Conservation (phyloP, 371 early-diverging fungal species). For the Apophysomyces trapeziformis region DNA sequence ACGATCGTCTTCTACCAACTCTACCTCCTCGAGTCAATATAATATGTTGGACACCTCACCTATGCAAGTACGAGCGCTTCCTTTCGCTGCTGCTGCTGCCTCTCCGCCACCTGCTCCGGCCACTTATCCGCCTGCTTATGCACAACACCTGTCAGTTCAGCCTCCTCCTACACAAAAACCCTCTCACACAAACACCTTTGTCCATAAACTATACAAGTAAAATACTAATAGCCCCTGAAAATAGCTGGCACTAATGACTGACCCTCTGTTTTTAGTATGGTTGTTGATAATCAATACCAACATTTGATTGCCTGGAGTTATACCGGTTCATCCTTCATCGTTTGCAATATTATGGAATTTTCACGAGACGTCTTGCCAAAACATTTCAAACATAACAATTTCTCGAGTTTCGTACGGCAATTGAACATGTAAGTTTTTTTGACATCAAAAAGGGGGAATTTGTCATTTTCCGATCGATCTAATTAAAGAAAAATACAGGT, state of each 20-base stretch:
- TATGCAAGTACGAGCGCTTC: neutral
- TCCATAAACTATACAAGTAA: conserved; percentile 55
- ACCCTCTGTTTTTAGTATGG: conserved; percentile 63
- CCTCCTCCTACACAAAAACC: conserved; percentile 17
- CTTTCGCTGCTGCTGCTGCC: neutral
- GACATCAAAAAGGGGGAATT: neutral
- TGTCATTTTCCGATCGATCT: neutral
- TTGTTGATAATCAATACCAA: conserved; percentile 77
- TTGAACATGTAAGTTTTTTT: conserved; percentile 73
- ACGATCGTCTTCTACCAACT: conserved; percentile 7
- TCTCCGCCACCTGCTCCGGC: neutral
- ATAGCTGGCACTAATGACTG: neutral
- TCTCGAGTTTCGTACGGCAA: conserved; percentile 88
- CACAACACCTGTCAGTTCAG: conserved; percentile 9
- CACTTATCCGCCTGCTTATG: conserved; percentile 7
- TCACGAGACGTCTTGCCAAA: conserved; percentile 78
- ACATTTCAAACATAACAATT: conserved; percentile 90
- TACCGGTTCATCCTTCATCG: conserved; percentile 88
- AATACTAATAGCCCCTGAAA: neutral
- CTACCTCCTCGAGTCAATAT: conserved; percentile 2
- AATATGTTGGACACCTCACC: neutral
- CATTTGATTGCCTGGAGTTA: conserved; percentile 86
- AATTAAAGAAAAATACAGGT: conserved; percentile 46
- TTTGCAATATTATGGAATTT: conserved; percentile 88
- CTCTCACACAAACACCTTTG: conserved; percentile 43